Percentiles rank a stretch among this genome's conserved stretches.
These are phyloP conservation scores for Scheffersomyces ergatensis DNA, from an alignment of 805 yeast species.

Conservation along the genomic window DNA sequence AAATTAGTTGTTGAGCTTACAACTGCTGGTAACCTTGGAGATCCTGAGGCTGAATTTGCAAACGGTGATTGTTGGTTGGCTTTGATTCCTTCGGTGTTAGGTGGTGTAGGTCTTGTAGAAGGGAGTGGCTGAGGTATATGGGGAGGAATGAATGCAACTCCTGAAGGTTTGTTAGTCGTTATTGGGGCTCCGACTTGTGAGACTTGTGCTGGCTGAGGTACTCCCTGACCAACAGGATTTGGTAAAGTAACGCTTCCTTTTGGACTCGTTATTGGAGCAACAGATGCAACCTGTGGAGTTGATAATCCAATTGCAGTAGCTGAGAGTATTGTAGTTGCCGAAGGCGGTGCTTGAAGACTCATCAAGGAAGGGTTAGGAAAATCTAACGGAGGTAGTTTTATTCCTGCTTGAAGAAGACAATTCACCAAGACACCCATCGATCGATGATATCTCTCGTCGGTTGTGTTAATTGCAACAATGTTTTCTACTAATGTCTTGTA, in stretches of 20 bases:
- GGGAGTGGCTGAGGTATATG: not conserved
- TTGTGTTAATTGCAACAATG: conserved; percentile 52
- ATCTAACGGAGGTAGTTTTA: conserved; percentile 64
- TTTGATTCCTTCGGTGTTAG: not conserved
- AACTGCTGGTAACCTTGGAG: conserved; percentile 5
- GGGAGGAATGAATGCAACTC: not conserved
- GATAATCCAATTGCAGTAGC: conserved; percentile 1
- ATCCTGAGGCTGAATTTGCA: not conserved
- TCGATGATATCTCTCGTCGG: conserved; percentile 55
- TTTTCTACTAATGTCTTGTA: conserved; percentile 65
- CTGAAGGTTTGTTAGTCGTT: conserved; percentile 2
- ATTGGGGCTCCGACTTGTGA: not conserved
- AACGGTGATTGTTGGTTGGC: conserved; percentile 1
- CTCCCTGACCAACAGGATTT: not conserved
- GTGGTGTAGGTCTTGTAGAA: not conserved
- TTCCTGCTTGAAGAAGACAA: conserved; percentile 56
- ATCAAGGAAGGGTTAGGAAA: conserved; percentile 40
- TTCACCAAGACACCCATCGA: conserved; percentile 51
- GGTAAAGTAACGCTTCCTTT: not conserved
- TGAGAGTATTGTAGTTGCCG: conserved; percentile 2
- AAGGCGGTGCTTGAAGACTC: conserved; percentile 4
- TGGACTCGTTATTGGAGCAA: conserved; percentile 1
- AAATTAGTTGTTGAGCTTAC: conserved; percentile 19
- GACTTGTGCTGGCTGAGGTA: not conserved
- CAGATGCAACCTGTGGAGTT: conserved; percentile 1